Evolutionary conservation across 208 protist species (phyloP).

Genomic region (Trypanosoma conorhini): DNA sequence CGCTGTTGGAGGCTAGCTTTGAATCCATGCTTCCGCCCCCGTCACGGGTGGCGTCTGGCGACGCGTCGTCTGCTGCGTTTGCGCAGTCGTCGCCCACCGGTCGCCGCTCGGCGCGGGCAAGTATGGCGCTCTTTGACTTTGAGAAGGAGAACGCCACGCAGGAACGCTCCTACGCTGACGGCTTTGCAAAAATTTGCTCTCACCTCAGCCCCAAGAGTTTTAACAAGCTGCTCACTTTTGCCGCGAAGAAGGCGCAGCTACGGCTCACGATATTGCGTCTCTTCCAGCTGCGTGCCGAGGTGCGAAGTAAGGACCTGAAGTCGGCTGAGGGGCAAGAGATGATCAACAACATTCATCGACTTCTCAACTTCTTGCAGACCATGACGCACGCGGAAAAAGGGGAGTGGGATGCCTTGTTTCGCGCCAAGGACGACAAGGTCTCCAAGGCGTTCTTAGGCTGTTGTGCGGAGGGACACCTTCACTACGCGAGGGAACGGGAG

Average conservation of each 20-base stretch:
- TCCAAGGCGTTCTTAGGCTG: constrained; percentile 49
- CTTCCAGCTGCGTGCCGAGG: constrained; percentile 52
- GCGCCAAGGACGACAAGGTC: constrained; percentile 66
- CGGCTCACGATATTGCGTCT: constrained; percentile 41
- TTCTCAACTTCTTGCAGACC: constrained; percentile 59
- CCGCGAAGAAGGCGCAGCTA: constrained; percentile 48
- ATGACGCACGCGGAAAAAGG: constrained; percentile 52
- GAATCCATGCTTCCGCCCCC: constrained; percentile 53
- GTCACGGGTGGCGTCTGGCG: constrained; percentile 4
- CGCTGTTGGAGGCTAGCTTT: constrained; percentile 36
- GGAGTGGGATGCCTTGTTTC: constrained; percentile 72
- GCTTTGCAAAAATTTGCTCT: constrained; percentile 51
- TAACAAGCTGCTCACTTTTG: constrained; percentile 43
- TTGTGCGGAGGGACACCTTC: constrained; percentile 31
- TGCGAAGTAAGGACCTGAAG: constrained; percentile 41
- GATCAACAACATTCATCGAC: constrained; percentile 65
- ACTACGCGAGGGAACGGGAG: constrained; percentile 41
- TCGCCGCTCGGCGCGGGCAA: constrained; percentile 13
- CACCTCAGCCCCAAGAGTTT: constrained; percentile 43
- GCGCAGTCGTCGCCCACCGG: background rate
- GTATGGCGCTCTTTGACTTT: constrained; percentile 60
- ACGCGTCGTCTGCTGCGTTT: background rate
- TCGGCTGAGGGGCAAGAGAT: constrained; percentile 48
- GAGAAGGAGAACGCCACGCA: constrained; percentile 43
- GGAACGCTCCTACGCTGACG: constrained; percentile 43